Base-by-base conservation (phyloP, 371 early-diverging fungal genomes). In the Mucor circinelloides region DNA sequence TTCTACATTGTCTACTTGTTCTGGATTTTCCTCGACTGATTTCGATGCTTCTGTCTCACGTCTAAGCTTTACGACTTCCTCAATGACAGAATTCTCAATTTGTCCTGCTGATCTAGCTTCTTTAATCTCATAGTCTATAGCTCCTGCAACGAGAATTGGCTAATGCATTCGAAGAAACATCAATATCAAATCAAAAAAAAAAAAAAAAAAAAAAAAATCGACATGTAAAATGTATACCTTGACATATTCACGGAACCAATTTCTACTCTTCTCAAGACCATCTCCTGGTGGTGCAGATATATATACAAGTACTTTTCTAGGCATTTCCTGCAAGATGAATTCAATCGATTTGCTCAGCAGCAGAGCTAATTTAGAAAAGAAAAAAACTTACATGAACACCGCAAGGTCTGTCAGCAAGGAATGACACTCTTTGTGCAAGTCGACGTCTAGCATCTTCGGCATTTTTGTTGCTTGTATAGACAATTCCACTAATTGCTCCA, bases 131-230 rank as follows among this genome's bases (percentile, higher is more conserved):
- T 90, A 90, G 60, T 90, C 90, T 36, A 90, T 66, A 34, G 90
- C 90, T 56, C 87, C 88, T 21, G 87, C 89, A 58, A 85, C 89
- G 40, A 90, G 80, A n/a, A 90, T 75, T 56, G 90, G 90, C 89
- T 90, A 75, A 19, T n/a, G 58, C 1, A 58, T 2, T 13, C 3
- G 1, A 28, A 17, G 30, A 12, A 12, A 55, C 6, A 15, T 55
- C n/a, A 27, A n/a, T 6, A 3, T 31, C 7, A 4, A 10, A 7
- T n/a, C 25, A n/a, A n/a, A n/a, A n/a, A n/a, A n/a, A n/a, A n/a
- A 31, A 28, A 31, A 30, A 21, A 30, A 56, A 12, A 31, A 28
- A 31, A 30, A 21, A 30, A 56, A 12, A 0, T 25, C 19, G 44
- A 44, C 36, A 44, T 50, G 23, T 12, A 8, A 50, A 10, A 50